phyloP scores from a whole-genome alignment of 805 yeast species.

The Candida ulmi region DNA sequence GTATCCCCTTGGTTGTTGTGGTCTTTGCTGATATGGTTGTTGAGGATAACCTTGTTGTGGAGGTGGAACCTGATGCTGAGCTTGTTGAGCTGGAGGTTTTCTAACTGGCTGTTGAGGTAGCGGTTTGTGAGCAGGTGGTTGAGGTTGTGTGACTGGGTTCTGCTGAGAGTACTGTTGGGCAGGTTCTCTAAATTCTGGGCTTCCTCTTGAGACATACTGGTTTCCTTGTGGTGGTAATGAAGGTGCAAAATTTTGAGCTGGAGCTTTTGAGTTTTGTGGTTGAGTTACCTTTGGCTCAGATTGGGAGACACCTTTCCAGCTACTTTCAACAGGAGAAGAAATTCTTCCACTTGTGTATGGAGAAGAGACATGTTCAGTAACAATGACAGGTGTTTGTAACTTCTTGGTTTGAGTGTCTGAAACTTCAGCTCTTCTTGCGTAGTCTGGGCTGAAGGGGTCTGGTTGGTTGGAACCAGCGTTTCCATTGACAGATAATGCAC shows the following conservation, averaged over 20 bases:
- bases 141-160: conserved; percentile 4
- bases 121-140: not conserved
- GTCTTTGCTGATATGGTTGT: not conserved
- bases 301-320: not conserved
- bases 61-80: conserved; percentile 7
- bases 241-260: conserved; percentile 17
- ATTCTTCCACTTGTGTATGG: conserved; percentile 21
- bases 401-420: conserved; percentile 12
- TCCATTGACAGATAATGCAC: conserved; percentile 13
- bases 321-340: conserved; percentile 9
- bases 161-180: conserved; percentile 5
- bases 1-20: too few species aligned
- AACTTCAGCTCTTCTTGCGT: conserved; percentile 12
- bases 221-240: conserved; percentile 14
- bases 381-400: conserved; percentile 8
- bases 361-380: conserved; percentile 11
- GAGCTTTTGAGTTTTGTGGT: conserved; percentile 15
- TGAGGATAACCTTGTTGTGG: not conserved
- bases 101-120: conserved; percentile 14
- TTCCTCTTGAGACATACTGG: conserved; percentile 4
- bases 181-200: too few species aligned
- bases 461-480: conserved; percentile 4
- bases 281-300: conserved; percentile 1
- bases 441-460: conserved; percentile 25
- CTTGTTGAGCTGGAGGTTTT: not conserved